These are phyloP conservation scores for Lenzites betulinus DNA, from an alignment of 768 basidiomycete genomes.

Conservation along the genomic window DNA sequence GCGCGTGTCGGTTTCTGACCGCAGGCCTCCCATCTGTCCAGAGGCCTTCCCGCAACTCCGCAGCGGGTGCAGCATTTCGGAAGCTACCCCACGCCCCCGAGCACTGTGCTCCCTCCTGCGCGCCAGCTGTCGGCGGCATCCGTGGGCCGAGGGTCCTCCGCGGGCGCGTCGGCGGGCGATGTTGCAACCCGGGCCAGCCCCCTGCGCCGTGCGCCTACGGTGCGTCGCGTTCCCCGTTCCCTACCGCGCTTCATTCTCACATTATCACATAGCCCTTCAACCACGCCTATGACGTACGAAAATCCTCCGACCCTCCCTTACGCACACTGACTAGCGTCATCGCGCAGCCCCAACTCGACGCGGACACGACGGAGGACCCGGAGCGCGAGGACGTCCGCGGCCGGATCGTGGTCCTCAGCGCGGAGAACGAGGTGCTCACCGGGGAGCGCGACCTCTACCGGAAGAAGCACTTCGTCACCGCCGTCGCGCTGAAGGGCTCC, in stretches of 20 bases:
- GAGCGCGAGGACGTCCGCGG: background rate
- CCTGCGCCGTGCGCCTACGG: too few relatives aligned
- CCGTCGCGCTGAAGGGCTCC: slow-evolving; percentile 4
- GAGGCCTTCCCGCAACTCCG: background rate
- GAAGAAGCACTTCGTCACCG: slow-evolving; percentile 4
- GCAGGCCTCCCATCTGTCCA: background rate
- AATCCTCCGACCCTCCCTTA: too few relatives aligned
- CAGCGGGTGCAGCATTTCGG: background rate
- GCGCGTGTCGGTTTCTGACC: background rate
- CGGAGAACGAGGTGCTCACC: background rate
- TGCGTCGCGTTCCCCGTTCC: too few relatives aligned
- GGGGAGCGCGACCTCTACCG: slow-evolving; percentile 1
- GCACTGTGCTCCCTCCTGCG: background rate
- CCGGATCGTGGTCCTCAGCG: background rate
- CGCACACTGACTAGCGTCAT: too few relatives aligned
- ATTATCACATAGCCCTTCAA: too few relatives aligned
- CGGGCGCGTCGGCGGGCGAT: background rate
- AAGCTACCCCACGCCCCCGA: slow-evolving; percentile 10
- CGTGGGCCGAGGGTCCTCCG: background rate
- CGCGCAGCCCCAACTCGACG: background rate
- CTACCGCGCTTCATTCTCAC: too few relatives aligned
- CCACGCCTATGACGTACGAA: too few relatives aligned
- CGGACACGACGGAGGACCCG: background rate
- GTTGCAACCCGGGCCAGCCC: background rate
- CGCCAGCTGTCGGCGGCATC: background rate